Conservation (phyloP, 441 rosid species). For the Corymbia citriodora region DNA sequence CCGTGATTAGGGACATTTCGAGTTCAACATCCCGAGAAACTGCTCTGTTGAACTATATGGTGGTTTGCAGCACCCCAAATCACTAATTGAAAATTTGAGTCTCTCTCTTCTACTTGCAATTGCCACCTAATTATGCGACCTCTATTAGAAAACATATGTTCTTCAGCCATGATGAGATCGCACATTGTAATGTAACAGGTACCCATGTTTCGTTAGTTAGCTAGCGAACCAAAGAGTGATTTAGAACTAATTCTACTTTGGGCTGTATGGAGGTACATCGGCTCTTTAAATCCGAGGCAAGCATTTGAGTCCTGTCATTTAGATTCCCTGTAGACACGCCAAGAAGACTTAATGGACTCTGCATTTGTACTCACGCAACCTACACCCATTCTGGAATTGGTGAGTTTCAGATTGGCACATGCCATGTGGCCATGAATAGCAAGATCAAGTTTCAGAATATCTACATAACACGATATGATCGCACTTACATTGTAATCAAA, state of each 20-base stretch:
- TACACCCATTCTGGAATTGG: background rate
- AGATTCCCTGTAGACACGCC: background rate
- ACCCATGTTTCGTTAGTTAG: background rate
- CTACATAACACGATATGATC: background rate
- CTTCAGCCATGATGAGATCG: background rate
- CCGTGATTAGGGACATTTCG: conserved; percentile 2
- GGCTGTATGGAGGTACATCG: background rate
- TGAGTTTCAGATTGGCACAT: background rate
- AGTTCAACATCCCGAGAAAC: conserved; percentile 35
- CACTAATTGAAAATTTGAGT: background rate
- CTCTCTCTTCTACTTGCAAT: background rate
- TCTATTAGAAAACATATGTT: background rate
- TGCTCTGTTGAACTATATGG: conserved; percentile 37
- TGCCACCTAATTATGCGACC: background rate
- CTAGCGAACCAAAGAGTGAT: background rate
- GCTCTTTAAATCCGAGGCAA: background rate
- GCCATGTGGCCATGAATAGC: background rate
- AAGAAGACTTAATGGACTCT: background rate
- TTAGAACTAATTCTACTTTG: background rate
- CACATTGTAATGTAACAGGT: background rate
- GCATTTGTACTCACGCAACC: too few relatives aligned
- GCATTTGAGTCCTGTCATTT: background rate
- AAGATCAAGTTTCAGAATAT: background rate
- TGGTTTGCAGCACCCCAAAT: conserved; percentile 2
- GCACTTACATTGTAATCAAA: background rate